phyloP scores from a whole-genome alignment of 1,284 basidiomycete species.

The Leccinum pachyderme region DNA sequence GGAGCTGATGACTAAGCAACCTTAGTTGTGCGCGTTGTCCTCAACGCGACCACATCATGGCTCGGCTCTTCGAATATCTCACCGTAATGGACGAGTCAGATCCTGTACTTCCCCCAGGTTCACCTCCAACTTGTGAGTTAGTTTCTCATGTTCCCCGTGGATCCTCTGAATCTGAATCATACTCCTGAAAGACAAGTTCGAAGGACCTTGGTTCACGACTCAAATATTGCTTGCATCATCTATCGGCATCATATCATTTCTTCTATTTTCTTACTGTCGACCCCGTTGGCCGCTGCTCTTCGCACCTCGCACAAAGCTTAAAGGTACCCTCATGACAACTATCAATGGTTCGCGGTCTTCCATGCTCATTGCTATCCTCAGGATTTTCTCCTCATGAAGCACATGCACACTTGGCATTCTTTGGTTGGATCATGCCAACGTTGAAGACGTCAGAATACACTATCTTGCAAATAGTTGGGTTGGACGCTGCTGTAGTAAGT shows the following conservation, averaged over 20 bases:
- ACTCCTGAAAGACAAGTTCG: conserved; percentile 56
- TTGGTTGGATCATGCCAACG: conserved; percentile 95
- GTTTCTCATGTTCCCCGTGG: neutral
- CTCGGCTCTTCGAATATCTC: conserved; percentile 6
- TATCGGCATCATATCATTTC: conserved; percentile 80
- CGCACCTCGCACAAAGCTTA: conserved; percentile 90
- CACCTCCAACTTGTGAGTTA: conserved; percentile 53
- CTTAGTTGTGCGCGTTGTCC: no score
- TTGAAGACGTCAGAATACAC: conserved; percentile 88
- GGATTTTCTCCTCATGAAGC: conserved; percentile 90
- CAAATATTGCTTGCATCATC: conserved; percentile 79
- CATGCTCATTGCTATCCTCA: conserved; percentile 30
- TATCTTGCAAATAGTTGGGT: conserved; percentile 93
- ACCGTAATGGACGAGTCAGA: conserved; percentile 18
- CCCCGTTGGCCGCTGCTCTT: conserved; percentile 88
- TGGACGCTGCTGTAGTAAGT: conserved; percentile 90
- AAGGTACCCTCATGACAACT: conserved; percentile 52
- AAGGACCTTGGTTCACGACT: conserved; percentile 92
- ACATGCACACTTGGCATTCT: conserved; percentile 79
- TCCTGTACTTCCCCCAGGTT: conserved; percentile 50
- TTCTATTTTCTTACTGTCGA: conserved; percentile 86
- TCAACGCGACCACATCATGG: conserved; percentile 11
- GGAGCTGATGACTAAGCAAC: no score
- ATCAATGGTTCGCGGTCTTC: neutral
- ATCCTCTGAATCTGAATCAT: conserved; percentile 2